phyloP scores from a whole-genome alignment of 768 basidiomycete genomes.

The Calocera cornea region DNA sequence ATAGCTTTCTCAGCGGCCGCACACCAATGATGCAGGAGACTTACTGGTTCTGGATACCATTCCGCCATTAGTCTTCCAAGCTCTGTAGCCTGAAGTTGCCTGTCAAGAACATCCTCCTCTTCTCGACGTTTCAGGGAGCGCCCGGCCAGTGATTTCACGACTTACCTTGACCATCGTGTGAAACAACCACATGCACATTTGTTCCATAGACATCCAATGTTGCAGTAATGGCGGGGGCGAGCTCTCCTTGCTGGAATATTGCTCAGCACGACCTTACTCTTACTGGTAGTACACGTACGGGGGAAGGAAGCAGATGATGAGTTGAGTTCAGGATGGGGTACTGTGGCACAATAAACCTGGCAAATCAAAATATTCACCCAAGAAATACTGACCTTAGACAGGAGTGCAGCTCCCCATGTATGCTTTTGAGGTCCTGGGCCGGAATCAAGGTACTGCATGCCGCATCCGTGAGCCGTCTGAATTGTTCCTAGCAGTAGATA shows the following conservation, averaged over 20 bases:
- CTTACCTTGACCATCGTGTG: constrained; percentile 82
- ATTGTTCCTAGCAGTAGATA: constrained; percentile 9
- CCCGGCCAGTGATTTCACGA: not conserved
- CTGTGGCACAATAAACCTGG: constrained; percentile 24
- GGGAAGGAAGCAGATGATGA: constrained; percentile 79
- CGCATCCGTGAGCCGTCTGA: not conserved
- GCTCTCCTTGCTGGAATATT: constrained; percentile 40
- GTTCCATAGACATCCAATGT: constrained; percentile 67
- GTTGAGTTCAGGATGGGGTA: constrained; percentile 80
- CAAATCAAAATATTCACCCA: not conserved
- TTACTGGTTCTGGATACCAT: constrained; percentile 52
- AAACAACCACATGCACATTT: constrained; percentile 66
- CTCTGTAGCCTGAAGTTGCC: constrained; percentile 70
- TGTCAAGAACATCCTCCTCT: constrained; percentile 84
- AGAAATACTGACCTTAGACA: constrained; percentile 48
- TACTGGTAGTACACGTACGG: constrained; percentile 26
- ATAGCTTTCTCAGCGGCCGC: constrained; percentile 17
- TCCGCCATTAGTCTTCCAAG: constrained; percentile 66
- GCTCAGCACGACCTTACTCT: constrained; percentile 14
- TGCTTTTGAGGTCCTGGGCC: constrained; percentile 81
- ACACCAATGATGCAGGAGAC: constrained; percentile 16
- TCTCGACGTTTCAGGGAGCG: constrained; percentile 4
- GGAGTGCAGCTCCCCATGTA: constrained; percentile 74
- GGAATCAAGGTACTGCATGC: constrained; percentile 60
- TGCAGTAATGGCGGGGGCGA: constrained; percentile 82